These are phyloP conservation scores for Stereocaulon alpinum DNA, from an alignment of 495 filamentous ascomycete species.

Conservation along the genomic window DNA sequence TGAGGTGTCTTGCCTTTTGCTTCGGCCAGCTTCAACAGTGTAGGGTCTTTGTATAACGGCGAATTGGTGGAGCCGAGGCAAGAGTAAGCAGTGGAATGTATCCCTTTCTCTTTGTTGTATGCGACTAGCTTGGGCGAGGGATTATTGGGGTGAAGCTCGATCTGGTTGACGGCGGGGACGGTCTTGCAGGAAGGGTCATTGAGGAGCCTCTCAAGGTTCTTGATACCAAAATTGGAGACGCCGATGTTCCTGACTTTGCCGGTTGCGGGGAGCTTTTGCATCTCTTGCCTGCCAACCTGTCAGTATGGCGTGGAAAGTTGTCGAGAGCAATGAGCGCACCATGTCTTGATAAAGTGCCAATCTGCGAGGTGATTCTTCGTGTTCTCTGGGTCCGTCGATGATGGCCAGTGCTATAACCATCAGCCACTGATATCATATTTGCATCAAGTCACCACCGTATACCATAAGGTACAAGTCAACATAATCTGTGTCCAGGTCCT, in stretches of 20 bases:
- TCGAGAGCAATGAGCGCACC: neutral
- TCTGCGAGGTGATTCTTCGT: constrained; percentile 4
- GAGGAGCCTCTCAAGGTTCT: constrained; percentile 40
- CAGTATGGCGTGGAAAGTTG: neutral
- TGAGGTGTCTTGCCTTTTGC: constrained; percentile 53
- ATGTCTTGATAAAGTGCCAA: constrained; percentile 11
- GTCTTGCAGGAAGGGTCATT: constrained; percentile 3
- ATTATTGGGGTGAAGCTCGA: constrained; percentile 56
- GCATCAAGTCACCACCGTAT: neutral
- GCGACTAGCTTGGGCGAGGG: constrained; percentile 70
- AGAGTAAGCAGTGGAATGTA: constrained; percentile 47
- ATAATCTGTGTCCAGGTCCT: constrained; percentile 1
- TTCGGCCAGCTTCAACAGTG: constrained; percentile 49
- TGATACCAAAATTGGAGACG: constrained; percentile 53
- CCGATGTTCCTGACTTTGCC: constrained; percentile 63
- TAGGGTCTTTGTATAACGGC: constrained; percentile 46
- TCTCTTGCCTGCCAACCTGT: constrained; percentile 39
- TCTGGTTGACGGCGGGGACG: constrained; percentile 7
- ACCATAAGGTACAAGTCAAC: constrained; percentile 9
- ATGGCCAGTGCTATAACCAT: constrained; percentile 4
- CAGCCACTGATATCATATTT: neutral
- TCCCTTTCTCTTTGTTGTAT: constrained; percentile 53
- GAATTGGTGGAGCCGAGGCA: constrained; percentile 53
- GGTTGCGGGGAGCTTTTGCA: constrained; percentile 5
- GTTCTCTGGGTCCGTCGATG: constrained; percentile 6